These are phyloP conservation scores for Zanthoxylum bungeanum DNA, from an alignment of 345 rosid genomes.

Conservation along the genomic window DNA sequence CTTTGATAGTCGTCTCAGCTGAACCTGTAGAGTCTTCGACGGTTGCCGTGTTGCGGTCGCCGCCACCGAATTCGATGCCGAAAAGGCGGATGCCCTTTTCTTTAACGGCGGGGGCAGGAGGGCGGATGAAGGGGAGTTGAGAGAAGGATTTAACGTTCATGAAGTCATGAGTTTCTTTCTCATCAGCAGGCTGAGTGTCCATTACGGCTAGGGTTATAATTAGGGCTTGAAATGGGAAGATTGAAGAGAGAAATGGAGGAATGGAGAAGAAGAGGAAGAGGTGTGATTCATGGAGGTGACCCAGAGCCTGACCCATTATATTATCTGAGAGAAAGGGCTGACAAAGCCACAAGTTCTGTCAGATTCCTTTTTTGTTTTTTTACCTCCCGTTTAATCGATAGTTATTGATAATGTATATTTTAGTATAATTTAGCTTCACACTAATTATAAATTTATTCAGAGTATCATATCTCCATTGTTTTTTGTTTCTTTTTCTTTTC, in stretches of 20 bases:
- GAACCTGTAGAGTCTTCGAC: too few species aligned
- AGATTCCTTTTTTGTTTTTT: conserved; percentile 28
- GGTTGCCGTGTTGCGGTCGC: too few species aligned
- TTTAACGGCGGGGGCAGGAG: conserved; percentile 47
- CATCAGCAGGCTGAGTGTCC: too few species aligned
- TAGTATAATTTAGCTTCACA: too few species aligned
- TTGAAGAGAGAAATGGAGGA: background rate
- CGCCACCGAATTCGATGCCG: conserved; percentile 76
- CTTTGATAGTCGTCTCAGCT: conserved; percentile 23
- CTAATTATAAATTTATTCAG: too few species aligned
- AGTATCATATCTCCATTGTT: too few species aligned
- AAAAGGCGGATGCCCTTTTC: conserved; percentile 78
- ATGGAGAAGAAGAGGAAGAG: background rate
- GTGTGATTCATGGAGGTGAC: conserved; percentile 19
- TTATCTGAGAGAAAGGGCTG: conserved; percentile 43
- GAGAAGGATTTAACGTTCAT: conserved; percentile 58
- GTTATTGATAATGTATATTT: too few species aligned
- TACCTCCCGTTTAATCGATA: conserved; percentile 4
- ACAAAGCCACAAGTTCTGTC: conserved; percentile 46
- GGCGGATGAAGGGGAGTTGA: conserved; percentile 72
- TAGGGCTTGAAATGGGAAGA: too few species aligned
- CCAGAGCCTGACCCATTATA: conserved; percentile 26
- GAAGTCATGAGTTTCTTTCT: conserved; percentile 59
- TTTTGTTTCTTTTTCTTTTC: too few species aligned
- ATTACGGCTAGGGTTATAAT: background rate